Evolutionary conservation across 2,329 filamentous ascomycete species (phyloP).

Genomic region (Cercospora berteroae): DNA sequence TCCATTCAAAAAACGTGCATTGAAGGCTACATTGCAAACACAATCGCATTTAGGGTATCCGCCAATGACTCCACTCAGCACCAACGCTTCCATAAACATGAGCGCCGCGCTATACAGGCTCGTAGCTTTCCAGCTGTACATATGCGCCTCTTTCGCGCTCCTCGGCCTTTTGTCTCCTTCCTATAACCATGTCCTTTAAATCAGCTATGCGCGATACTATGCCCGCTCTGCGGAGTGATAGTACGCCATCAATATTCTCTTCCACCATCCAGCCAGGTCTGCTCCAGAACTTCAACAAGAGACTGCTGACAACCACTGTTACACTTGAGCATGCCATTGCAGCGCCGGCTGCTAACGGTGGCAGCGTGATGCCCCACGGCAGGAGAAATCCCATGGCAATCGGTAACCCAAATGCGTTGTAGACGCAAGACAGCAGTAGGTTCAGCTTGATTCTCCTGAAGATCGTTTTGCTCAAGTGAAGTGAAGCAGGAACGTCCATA

Average conservation of each 20-base stretch:
- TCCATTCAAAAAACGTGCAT: neutral
- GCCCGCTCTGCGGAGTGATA: constrained; percentile 10
- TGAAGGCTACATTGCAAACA: neutral
- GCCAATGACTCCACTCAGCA: constrained; percentile 2
- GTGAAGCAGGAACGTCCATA: constrained; percentile 84
- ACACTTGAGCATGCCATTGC: constrained; percentile 92
- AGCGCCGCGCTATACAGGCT: constrained; percentile 9
- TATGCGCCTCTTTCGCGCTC: constrained; percentile 44
- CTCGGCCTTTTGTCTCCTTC: constrained; percentile 37
- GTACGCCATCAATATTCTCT: constrained; percentile 19
- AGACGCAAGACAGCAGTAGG: constrained; percentile 85
- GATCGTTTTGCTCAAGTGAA: constrained; percentile 78
- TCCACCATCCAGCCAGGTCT: constrained; percentile 75
- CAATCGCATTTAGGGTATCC: constrained; percentile 8
- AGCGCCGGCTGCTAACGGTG: constrained; percentile 89
- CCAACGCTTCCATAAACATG: constrained; percentile 1
- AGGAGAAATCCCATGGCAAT: constrained; percentile 97
- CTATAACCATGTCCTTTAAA: constrained; percentile 24
- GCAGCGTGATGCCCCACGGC: constrained; percentile 80
- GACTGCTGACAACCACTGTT: constrained; percentile 78
- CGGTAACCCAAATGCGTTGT: constrained; percentile 86
- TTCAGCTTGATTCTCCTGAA: constrained; percentile 94
- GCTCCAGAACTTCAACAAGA: constrained; percentile 83
- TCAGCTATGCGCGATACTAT: constrained; percentile 14
- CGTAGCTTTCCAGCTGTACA: constrained; percentile 44